Evolutionary conservation across 331 rosid genomes (phyloP).

Genomic region (Ulmus americana): DNA sequence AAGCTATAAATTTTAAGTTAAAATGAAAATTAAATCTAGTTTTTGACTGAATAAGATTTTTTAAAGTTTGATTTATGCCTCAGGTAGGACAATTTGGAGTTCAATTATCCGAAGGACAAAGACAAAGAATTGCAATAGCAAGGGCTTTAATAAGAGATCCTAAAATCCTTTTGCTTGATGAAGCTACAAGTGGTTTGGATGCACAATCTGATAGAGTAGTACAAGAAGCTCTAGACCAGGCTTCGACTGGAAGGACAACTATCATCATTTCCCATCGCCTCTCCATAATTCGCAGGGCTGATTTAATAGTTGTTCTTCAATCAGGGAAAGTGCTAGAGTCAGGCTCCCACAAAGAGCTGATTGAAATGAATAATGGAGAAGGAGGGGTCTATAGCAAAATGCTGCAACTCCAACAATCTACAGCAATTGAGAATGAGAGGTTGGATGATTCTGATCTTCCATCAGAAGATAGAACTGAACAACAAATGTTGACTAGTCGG

Average conservation of each 20-base stretch:
- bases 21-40: neutral
- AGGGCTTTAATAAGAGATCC: constrained; percentile 66
- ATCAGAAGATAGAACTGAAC: constrained; percentile 13
- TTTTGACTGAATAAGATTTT: neutral
- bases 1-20: constrained; percentile 16
- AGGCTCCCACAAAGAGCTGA: constrained; percentile 54
- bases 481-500: constrained; percentile 6
- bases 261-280: constrained; percentile 68
- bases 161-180: constrained; percentile 64
- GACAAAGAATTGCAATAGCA: constrained; percentile 84
- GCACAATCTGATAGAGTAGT: constrained; percentile 60
- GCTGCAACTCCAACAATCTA: constrained; percentile 50
- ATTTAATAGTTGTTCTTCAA: constrained; percentile 53
- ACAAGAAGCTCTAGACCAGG: constrained; percentile 63
- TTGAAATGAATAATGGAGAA: constrained; percentile 37
- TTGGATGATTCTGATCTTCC: constrained; percentile 1
- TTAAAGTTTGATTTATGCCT: neutral
- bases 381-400: constrained; percentile 56
- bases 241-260: constrained; percentile 68
- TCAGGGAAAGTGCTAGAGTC: constrained; percentile 58
- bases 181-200: constrained; percentile 85
- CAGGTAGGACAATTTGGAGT: constrained; percentile 73
- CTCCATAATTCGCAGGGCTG: constrained; percentile 48
- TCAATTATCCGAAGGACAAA: constrained; percentile 79
- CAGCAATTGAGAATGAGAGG: constrained; percentile 18